phyloP scores from a whole-genome alignment of 805 yeast genomes.

The Starmerella floris region DNA sequence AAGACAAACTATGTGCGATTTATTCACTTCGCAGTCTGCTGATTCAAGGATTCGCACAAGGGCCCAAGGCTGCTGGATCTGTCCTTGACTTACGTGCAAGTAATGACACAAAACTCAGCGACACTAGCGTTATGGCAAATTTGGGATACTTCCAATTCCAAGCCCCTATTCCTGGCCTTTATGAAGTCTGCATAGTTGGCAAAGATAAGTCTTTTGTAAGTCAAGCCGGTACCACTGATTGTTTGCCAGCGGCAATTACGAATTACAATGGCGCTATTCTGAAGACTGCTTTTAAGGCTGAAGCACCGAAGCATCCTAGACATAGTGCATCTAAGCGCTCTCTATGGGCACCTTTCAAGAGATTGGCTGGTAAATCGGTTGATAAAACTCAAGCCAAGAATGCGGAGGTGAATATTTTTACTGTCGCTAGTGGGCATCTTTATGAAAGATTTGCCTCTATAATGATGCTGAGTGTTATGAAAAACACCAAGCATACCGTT shows the following conservation, averaged over 20 bases:
- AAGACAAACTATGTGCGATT: conserved; percentile 31
- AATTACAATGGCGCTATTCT: neutral
- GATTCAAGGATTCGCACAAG: conserved; percentile 34
- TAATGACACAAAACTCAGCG: conserved; percentile 23
- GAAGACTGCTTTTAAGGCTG: neutral
- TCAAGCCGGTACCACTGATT: neutral
- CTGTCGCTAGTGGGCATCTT: conserved; percentile 69
- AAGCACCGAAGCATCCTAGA: neutral
- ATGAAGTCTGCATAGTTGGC: conserved; percentile 28
- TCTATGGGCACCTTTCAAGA: conserved; percentile 1
- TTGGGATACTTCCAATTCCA: conserved; percentile 74
- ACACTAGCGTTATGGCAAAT: conserved; percentile 63
- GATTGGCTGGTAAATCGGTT: neutral
- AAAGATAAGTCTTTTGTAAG: neutral
- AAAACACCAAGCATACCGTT: conserved; percentile 48
- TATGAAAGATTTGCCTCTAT: conserved; percentile 62
- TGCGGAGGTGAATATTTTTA: conserved; percentile 65
- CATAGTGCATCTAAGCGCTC: neutral
- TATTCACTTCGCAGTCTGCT: conserved; percentile 43
- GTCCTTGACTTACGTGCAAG: conserved; percentile 33
- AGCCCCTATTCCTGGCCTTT: conserved; percentile 52
- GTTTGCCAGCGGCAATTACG: conserved; percentile 1
- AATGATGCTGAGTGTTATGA: conserved; percentile 70
- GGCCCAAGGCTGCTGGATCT: conserved; percentile 32
- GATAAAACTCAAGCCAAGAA: conserved; percentile 20